These are phyloP conservation scores for Fusarium vanettenii DNA, from an alignment of 2,329 filamentous ascomycete genomes.

Conservation along the genomic window DNA sequence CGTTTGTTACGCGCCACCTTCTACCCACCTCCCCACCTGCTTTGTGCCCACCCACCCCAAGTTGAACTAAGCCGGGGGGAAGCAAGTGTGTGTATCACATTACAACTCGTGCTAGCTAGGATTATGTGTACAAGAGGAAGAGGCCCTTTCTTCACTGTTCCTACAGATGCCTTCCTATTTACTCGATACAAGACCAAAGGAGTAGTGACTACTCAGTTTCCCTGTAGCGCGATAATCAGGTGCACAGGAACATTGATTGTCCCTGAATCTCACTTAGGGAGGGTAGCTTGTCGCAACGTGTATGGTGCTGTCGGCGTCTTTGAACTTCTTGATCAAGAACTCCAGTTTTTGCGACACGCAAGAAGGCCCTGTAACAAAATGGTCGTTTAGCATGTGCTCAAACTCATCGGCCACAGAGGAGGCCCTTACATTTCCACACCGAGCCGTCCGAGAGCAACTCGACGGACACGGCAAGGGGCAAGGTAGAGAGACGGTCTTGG, in stretches of 20 bases:
- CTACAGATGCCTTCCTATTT: background rate
- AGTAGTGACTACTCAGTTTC: background rate
- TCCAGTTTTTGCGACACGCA: background rate
- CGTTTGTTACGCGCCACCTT: background rate
- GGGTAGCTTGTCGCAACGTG: conserved; percentile 2
- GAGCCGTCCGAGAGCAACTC: conserved; percentile 5
- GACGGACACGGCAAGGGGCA: conserved; percentile 3
- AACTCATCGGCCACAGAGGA: background rate
- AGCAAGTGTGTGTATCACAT: background rate
- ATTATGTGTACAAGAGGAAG: background rate
- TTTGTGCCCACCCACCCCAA: background rate
- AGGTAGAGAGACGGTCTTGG: background rate
- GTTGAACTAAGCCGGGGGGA: background rate
- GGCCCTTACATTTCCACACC: conserved; percentile 5
- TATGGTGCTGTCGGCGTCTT: conserved; percentile 6
- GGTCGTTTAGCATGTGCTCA: background rate
- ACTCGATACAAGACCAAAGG: background rate
- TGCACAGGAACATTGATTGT: background rate
- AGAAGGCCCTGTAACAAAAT: background rate
- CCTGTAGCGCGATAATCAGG: background rate
- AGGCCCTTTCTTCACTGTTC: background rate
- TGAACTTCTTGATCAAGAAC: conserved; percentile 4
- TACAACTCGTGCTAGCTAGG: background rate
- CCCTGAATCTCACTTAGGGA: background rate
- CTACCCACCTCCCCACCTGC: background rate